These are phyloP conservation scores for Camptophora hylomeconis DNA, from an alignment of 2,329 filamentous ascomycete species.

Conservation along the genomic window DNA sequence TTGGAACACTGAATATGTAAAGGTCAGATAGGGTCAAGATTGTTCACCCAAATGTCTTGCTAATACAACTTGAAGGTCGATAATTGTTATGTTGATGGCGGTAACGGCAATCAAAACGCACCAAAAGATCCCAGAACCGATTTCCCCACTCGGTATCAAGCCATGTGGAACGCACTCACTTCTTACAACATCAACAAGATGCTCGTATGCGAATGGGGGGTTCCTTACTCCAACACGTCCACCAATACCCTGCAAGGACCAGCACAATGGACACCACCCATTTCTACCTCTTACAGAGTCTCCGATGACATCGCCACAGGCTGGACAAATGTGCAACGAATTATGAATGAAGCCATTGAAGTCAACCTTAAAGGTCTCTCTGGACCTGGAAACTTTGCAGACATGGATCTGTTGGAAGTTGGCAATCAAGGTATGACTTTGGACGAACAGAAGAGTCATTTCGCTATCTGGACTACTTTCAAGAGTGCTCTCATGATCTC, in stretches of 20 bases:
- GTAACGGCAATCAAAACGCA: slow-evolving; percentile 15
- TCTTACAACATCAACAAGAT: slow-evolving; percentile 20
- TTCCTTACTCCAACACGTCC: slow-evolving; percentile 15
- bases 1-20: slow-evolving; percentile 2
- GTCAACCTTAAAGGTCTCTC: slow-evolving; percentile 17
- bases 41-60: too few species aligned
- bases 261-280: slow-evolving; percentile 19
- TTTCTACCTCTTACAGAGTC: slow-evolving; percentile 20
- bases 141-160: slow-evolving; percentile 17
- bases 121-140: slow-evolving; percentile 20
- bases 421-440: slow-evolving; percentile 20
- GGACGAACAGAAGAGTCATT: slow-evolving; percentile 19
- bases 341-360: slow-evolving; percentile 20
- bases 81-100: slow-evolving; percentile 20
- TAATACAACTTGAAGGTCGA: slow-evolving; percentile 12
- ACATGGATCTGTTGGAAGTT: slow-evolving; percentile 19
- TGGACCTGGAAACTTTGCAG: slow-evolving; percentile 18
- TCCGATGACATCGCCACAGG: slow-evolving; percentile 20
- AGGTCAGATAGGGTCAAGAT: not conserved
- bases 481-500: slow-evolving; percentile 20
- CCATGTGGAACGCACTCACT: slow-evolving; percentile 17
- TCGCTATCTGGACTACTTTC: slow-evolving; percentile 20
- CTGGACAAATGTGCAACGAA: slow-evolving; percentile 20
- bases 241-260: slow-evolving; percentile 18
- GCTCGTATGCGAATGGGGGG: slow-evolving; percentile 18